Evolutionary conservation across 2,329 filamentous ascomycete genomes (phyloP).

Genomic region (Neonectria hederae): DNA sequence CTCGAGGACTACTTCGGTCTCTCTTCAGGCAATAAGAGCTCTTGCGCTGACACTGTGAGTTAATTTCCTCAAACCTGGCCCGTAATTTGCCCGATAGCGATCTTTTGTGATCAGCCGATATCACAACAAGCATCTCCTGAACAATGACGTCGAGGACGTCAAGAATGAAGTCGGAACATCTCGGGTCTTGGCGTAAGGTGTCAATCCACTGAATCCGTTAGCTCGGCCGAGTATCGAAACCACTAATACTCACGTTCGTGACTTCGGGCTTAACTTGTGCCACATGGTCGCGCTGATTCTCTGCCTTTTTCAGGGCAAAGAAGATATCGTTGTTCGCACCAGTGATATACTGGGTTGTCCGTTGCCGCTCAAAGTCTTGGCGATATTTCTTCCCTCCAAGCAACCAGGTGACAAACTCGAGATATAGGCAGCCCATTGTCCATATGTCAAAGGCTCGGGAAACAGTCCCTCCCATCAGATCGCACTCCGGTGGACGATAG

Average conservation of each 20-base stretch:
- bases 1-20: not conserved
- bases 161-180: conserved; percentile 11
- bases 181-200: not conserved
- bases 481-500: conserved; percentile 22
- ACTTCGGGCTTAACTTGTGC: conserved; percentile 21
- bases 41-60: not conserved
- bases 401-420: conserved; percentile 24
- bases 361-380: fast-evolving
- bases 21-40: not conserved
- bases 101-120: not conserved
- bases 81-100: not conserved
- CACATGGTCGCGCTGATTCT: not conserved
- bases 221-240: not conserved
- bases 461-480: conserved; percentile 1
- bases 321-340: conserved; percentile 4
- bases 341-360: not conserved
- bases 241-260: not conserved
- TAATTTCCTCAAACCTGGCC: not conserved
- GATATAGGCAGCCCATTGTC: conserved; percentile 21
- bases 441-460: conserved; percentile 25
- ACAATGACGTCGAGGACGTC: conserved; percentile 3
- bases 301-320: not conserved
- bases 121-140: conserved; percentile 18
- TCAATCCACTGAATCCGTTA: conserved; percentile 13
- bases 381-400: conserved; percentile 1